These are phyloP conservation scores for Solanum corneliomulleri DNA, from an alignment of 257 asterid species.

Conservation along the genomic window DNA sequence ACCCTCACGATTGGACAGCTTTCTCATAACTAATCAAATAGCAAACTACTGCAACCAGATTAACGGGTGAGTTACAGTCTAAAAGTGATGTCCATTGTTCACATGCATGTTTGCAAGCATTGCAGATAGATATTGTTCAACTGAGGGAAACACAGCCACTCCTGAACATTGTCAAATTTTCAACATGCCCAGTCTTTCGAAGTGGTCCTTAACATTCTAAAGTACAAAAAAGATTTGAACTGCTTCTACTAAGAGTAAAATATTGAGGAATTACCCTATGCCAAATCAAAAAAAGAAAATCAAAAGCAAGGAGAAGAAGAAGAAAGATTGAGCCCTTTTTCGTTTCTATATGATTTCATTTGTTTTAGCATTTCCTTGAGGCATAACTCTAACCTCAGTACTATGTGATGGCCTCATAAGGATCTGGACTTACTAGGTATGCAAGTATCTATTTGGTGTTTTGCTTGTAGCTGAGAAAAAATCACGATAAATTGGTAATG, in stretches of 20 bases:
- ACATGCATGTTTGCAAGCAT: not conserved
- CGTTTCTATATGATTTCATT: not conserved
- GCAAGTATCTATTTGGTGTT: not conserved
- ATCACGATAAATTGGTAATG: not conserved
- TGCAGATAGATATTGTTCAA: not conserved
- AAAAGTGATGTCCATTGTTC: not conserved
- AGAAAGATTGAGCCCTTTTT: not conserved
- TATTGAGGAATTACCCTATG: not conserved
- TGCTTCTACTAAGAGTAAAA: not conserved
- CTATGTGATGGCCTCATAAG: not conserved
- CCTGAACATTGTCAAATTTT: not conserved
- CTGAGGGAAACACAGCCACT: not conserved
- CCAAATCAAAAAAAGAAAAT: not conserved
- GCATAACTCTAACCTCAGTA: not conserved
- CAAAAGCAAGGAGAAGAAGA: not conserved
- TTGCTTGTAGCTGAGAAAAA: not conserved
- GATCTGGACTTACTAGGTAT: not conserved
- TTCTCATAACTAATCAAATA: conserved; percentile 78
- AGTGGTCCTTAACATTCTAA: not conserved
- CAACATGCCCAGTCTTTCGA: not conserved
- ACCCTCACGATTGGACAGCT: conserved; percentile 91
- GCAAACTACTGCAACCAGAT: conserved; percentile 94
- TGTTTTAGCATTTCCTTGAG: not conserved
- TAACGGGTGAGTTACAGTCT: conserved; percentile 49
- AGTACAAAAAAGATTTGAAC: not conserved